These are phyloP conservation scores for Typha latifolia DNA, from an alignment of 176 grass and related monocot genomes.

Conservation along the genomic window DNA sequence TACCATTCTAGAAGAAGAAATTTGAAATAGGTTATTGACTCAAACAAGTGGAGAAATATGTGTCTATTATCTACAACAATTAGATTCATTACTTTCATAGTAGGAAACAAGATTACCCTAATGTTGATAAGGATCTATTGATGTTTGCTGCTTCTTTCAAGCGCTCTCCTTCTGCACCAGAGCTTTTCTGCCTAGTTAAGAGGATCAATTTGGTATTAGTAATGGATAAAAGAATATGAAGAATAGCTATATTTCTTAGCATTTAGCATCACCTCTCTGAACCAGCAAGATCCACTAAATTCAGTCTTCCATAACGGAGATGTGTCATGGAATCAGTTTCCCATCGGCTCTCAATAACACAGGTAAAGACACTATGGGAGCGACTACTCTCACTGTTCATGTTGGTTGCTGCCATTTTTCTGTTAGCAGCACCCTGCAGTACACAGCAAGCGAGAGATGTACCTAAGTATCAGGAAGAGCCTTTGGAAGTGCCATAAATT, in stretches of 20 bases:
- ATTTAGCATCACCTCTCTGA: slow-evolving; percentile 73
- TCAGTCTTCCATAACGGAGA: slow-evolving; percentile 71
- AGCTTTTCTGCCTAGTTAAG: slow-evolving; percentile 87
- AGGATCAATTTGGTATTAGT: background rate
- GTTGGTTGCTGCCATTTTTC: slow-evolving; percentile 89
- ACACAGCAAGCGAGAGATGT: background rate
- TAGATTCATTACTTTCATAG: background rate
- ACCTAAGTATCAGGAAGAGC: background rate
- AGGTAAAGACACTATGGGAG: slow-evolving; percentile 91
- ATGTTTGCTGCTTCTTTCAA: slow-evolving; percentile 98
- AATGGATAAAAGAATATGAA: background rate
- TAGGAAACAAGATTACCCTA: slow-evolving; percentile 49
- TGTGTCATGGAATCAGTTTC: slow-evolving; percentile 78
- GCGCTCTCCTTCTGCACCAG: slow-evolving; percentile 87
- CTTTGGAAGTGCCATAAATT: background rate
- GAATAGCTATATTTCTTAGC: background rate
- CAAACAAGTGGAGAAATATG: background rate
- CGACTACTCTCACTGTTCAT: slow-evolving; percentile 95
- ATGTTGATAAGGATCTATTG: slow-evolving; percentile 88
- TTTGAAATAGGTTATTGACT: background rate
- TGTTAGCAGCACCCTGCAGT: slow-evolving; percentile 62
- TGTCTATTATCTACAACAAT: background rate
- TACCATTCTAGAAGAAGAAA: background rate
- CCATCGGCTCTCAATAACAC: slow-evolving; percentile 83
- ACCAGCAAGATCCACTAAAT: slow-evolving; percentile 92